These are phyloP conservation scores for Phytopythium delawarense DNA, from an alignment of 352 stramenopile species.

Conservation along the genomic window DNA sequence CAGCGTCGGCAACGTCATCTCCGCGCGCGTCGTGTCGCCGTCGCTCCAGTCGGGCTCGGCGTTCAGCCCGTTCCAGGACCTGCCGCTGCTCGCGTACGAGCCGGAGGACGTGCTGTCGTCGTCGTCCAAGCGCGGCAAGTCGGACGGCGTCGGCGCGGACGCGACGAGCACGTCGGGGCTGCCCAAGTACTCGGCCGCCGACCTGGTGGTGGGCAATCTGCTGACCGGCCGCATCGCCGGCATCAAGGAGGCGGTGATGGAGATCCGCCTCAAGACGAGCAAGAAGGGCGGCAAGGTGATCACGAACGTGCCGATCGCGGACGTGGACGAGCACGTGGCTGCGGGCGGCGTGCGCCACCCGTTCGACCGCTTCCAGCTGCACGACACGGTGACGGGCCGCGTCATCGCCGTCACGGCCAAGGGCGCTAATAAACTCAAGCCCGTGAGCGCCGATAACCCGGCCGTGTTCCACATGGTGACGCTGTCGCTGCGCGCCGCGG, in stretches of 20 bases:
- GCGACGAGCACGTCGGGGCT: slow-evolving; percentile 31
- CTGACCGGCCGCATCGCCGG: slow-evolving; percentile 63
- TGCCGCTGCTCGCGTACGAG: slow-evolving; percentile 59
- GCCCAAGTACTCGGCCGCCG: slow-evolving; percentile 65
- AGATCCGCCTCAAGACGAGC: slow-evolving; percentile 74
- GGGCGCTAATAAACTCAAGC: slow-evolving; percentile 83
- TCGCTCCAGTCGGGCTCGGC: slow-evolving; percentile 30
- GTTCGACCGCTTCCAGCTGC: slow-evolving; percentile 78
- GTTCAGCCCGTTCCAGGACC: slow-evolving; percentile 70
- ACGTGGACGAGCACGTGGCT: slow-evolving; percentile 60
- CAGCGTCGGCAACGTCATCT: slow-evolving; percentile 36
- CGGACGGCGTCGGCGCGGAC: slow-evolving; percentile 5
- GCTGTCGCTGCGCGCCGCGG: slow-evolving; percentile 59
- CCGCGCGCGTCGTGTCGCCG: slow-evolving; percentile 41
- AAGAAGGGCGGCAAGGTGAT: slow-evolving; percentile 79
- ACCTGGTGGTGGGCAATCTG: slow-evolving; percentile 58
- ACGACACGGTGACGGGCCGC: slow-evolving; percentile 63
- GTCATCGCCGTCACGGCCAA: slow-evolving; percentile 67
- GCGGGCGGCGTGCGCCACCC: slow-evolving; percentile 43
- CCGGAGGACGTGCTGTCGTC: slow-evolving; percentile 44
- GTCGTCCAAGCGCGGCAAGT: slow-evolving; percentile 20
- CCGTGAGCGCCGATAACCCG: slow-evolving; percentile 70
- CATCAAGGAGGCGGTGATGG: slow-evolving; percentile 82
- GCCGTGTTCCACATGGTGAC: slow-evolving; percentile 69
- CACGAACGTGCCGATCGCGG: slow-evolving; percentile 74